Conservation (phyloP, 1,139 yeast genomes). For the Saccharomycopsis crataegensis region DNA sequence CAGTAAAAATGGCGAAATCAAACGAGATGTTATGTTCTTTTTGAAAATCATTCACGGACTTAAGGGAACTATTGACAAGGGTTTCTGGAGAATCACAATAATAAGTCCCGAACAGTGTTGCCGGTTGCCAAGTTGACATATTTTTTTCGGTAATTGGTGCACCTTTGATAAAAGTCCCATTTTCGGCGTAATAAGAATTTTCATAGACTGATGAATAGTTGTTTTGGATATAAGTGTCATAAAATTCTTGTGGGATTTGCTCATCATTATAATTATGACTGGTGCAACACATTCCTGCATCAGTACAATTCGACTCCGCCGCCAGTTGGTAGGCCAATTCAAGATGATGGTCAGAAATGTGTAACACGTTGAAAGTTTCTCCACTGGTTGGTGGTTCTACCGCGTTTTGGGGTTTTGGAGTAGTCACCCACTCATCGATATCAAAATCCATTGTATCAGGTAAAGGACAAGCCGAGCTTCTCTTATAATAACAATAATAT, state of each 20-base stretch:
- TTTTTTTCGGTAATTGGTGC: conserved; percentile 20
- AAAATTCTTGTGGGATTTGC: background rate
- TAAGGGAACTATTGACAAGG: conserved; percentile 48
- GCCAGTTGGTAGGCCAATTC: conserved; percentile 51
- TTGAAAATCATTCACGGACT: conserved; percentile 35
- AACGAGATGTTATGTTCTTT: conserved; percentile 32
- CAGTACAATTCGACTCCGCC: conserved; percentile 53
- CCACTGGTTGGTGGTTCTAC: conserved; percentile 21
- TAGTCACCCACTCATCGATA: conserved; percentile 37
- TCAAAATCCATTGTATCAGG: conserved; percentile 39
- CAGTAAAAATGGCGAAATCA: conserved; percentile 61
- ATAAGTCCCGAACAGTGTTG: conserved; percentile 55
- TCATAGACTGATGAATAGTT: conserved; percentile 30
- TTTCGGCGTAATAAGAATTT: conserved; percentile 32
- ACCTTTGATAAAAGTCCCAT: conserved; percentile 24
- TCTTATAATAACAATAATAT: conserved; percentile 45
- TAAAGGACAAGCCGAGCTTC: conserved; percentile 34
- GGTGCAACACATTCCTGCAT: conserved; percentile 42
- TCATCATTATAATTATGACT: conserved; percentile 27
- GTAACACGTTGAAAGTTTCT: conserved; percentile 54
- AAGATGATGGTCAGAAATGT: conserved; percentile 58
- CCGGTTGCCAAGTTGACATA: conserved; percentile 41
- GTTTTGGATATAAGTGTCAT: conserved; percentile 2
- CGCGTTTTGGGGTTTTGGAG: conserved; percentile 28
- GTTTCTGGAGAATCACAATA: conserved; percentile 59